These are phyloP conservation scores for Fusarium algeriense DNA, from an alignment of 2,329 filamentous ascomycete species.

Conservation along the genomic window DNA sequence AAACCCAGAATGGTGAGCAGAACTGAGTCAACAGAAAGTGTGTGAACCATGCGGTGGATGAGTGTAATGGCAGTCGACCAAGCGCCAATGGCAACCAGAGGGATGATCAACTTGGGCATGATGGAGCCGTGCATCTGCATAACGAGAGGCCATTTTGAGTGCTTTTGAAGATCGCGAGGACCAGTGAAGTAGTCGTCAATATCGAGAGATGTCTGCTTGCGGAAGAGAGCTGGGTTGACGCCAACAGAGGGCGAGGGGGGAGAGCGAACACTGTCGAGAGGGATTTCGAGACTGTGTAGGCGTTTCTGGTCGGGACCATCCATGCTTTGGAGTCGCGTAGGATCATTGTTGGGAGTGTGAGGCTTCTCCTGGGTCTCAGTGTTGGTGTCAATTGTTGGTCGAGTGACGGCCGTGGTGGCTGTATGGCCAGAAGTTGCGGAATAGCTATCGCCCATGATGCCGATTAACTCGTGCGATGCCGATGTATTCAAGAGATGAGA, in stretches of 20 bases:
- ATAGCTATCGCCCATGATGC: constrained; percentile 43
- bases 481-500: not conserved
- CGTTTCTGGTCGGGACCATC: constrained; percentile 34
- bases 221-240: constrained; percentile 49
- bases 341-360: constrained; percentile 12
- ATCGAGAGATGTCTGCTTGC: constrained; percentile 56
- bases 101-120: constrained; percentile 79
- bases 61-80: constrained; percentile 77
- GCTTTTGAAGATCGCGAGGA: constrained; percentile 76
- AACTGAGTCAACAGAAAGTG: constrained; percentile 51
- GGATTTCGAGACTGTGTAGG: constrained; percentile 46
- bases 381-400: constrained; percentile 36
- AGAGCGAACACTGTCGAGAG: constrained; percentile 48
- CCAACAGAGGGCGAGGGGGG: constrained; percentile 48
- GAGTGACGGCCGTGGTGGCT: constrained; percentile 26
- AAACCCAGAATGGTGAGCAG: constrained; percentile 84
- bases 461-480: constrained; percentile 3
- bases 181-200: constrained; percentile 73
- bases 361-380: constrained; percentile 5
- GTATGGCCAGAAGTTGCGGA: constrained; percentile 36
- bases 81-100: constrained; percentile 69
- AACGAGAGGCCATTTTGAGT: constrained; percentile 83
- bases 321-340: constrained; percentile 28
- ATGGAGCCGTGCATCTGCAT: constrained; percentile 82
- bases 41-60: constrained; percentile 59